These are phyloP conservation scores for Penicillium hesseltinei DNA, from an alignment of 2,329 filamentous ascomycete species.

Conservation along the genomic window DNA sequence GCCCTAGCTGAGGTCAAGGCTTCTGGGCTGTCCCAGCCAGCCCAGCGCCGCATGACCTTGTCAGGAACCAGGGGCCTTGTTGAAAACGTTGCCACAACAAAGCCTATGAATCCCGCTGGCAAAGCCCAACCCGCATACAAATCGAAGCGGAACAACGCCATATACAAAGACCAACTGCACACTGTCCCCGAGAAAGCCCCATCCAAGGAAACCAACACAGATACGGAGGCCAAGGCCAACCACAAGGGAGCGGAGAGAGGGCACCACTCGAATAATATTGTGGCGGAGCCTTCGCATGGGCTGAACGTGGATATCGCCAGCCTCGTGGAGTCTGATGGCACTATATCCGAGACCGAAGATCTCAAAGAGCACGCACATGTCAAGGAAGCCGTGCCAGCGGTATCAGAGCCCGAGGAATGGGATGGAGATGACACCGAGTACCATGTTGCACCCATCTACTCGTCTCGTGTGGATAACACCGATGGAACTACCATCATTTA, in stretches of 20 bases:
- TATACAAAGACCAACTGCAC: slow-evolving; percentile 54
- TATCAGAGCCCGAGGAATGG: slow-evolving; percentile 64
- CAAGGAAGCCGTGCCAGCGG: slow-evolving; percentile 26
- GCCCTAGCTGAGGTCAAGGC: slow-evolving; percentile 32
- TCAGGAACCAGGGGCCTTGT: slow-evolving; percentile 40
- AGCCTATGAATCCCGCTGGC: slow-evolving; percentile 32
- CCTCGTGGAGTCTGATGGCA: slow-evolving; percentile 21
- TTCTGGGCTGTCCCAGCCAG: slow-evolving; percentile 49
- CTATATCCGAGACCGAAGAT: slow-evolving; percentile 16
- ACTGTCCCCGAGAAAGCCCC: slow-evolving; percentile 34
- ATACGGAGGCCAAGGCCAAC: slow-evolving; percentile 8
- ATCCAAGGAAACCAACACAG: slow-evolving; percentile 32
- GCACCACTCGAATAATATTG: background rate
- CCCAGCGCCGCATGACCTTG: slow-evolving; percentile 56
- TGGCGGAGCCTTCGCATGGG: slow-evolving; percentile 7
- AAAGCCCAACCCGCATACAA: slow-evolving; percentile 33
- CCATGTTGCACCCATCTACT: slow-evolving; percentile 74
- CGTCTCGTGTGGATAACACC: slow-evolving; percentile 72
- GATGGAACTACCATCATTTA: slow-evolving; percentile 66
- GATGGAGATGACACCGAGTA: slow-evolving; percentile 73
- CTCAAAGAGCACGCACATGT: slow-evolving; percentile 4
- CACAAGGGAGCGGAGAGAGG: slow-evolving; percentile 12
- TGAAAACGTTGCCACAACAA: slow-evolving; percentile 33
- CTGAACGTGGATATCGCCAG: background rate
- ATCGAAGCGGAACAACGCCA: slow-evolving; percentile 52